Evolutionary conservation across 1,284 basidiomycete genomes (phyloP).

Genomic region (Phellopilus nigrolimitatus): DNA sequence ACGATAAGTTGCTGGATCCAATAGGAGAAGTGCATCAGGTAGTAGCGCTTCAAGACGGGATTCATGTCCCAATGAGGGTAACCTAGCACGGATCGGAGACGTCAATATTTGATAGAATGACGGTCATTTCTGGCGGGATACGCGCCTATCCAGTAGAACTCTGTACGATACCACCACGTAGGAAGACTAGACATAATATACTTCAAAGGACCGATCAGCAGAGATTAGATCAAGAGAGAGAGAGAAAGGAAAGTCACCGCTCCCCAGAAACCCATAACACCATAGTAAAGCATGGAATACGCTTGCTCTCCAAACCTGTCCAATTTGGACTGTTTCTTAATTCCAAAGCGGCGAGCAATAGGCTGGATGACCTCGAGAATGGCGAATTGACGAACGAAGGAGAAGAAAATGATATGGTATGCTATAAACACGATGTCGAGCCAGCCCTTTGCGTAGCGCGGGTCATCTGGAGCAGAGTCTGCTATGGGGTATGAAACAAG

Average conservation of each 20-base stretch:
- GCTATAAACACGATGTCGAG: constrained; percentile 79
- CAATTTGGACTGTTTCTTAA: constrained; percentile 70
- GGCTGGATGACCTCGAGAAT: constrained; percentile 69
- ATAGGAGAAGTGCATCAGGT: constrained; percentile 85
- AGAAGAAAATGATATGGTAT: constrained; percentile 91
- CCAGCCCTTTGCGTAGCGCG: constrained; percentile 74
- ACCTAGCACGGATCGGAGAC: constrained; percentile 37
- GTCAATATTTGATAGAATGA: constrained; percentile 9
- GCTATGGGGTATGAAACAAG: constrained; percentile 70
- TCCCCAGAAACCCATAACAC: constrained; percentile 68
- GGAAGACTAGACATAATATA: constrained; percentile 84
- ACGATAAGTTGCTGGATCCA: constrained; percentile 95
- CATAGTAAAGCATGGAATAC: constrained; percentile 82
- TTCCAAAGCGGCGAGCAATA: constrained; percentile 66
- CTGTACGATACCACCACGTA: constrained; percentile 86
- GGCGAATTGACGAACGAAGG: constrained; percentile 81
- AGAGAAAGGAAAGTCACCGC: constrained; percentile 50
- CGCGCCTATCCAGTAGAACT: constrained; percentile 78
- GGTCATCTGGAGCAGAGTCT: constrained; percentile 46
- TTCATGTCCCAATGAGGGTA: constrained; percentile 92
- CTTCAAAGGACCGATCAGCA: constrained; percentile 34
- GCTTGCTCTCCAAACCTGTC: constrained; percentile 88
- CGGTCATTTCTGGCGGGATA: not conserved
- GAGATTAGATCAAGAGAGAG: not conserved
- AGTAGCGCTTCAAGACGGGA: constrained; percentile 84